Conservation (phyloP, 768 basidiomycete genomes). For the Phaffia australis region DNA sequence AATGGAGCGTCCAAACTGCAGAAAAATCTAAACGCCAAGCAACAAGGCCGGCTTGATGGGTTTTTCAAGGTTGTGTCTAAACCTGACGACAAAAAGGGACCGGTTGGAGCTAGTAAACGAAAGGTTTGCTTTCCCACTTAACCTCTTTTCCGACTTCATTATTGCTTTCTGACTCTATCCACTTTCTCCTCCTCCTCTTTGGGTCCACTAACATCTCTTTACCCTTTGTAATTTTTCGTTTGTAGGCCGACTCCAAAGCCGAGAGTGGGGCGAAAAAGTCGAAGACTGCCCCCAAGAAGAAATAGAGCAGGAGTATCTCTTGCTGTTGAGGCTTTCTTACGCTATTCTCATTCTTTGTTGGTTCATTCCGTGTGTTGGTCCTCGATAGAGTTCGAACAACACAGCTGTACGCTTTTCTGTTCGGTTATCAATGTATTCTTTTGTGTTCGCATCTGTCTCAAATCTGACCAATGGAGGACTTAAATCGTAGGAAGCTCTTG, state of each 20-base stretch:
- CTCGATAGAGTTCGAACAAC: no score
- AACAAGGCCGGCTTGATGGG: slow-evolving; percentile 90
- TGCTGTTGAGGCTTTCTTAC: no score
- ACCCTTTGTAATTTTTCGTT: neutral
- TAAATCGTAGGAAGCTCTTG: no score
- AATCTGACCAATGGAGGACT: no score
- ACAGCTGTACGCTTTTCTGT: no score
- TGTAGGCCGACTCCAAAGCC: neutral
- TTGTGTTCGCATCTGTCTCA: no score
- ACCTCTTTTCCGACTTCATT: neutral
- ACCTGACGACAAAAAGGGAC: neutral
- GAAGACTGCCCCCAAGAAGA: neutral
- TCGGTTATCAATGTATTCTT: no score
- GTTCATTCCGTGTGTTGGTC: no score
- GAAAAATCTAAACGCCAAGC: slow-evolving; percentile 76
- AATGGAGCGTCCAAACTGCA: slow-evolving; percentile 87
- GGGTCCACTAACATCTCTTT: no score
- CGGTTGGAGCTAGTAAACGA: neutral
- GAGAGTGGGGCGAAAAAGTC: neutral
- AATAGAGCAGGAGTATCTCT: neutral
- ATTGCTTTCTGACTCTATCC: neutral
- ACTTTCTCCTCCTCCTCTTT: neutral
- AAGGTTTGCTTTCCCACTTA: neutral
- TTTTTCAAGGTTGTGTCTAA: slow-evolving; percentile 60
- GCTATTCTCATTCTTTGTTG: no score